Base-by-base conservation (phyloP, 768 basidiomycete species). In the Suillus ampliporus region DNA sequence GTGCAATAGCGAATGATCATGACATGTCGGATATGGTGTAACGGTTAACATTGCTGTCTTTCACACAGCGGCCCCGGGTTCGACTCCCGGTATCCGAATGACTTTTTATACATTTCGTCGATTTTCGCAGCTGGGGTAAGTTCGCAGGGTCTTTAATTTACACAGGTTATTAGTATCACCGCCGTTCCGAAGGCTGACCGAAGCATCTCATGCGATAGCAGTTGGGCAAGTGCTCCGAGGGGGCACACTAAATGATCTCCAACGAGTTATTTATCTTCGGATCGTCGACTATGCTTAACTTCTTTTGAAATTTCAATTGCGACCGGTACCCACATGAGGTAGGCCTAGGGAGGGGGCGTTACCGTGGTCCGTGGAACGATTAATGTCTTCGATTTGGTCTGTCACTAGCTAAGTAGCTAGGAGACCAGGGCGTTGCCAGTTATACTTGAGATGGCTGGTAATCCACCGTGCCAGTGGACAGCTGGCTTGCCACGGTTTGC, bases 41-140 rank as follows among this genome's bases (percentile, higher is more conserved):
- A 54, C 64, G 64, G 64, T 62, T 65, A 65, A 65, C 64, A 65
- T 65, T 63, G 64, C 64, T 65, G 64, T 65, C 64, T 65, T 65
- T 65, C 64, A 65, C 64, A 65, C 64, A 65, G 64, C 64, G 61
- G 64, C 64, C 50, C 64, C 64, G 64, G 64, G 64, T 65, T 65
- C 64, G 64, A 65, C 62, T 65, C 64, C 64, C 64, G 64, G 64
- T 59, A 65, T 65, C 64, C 64, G 64, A 65, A 65, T 51, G 5
- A 54, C 31, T 65, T 63, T 62, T 62, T 51, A 10, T 37, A 37
- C 6, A 31, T 31, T 31, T 31, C n/a, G n/a, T n/a, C n/a, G n/a
- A n/a, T n/a, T 31, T 31, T 31, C 31, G 31, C 31, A 31, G 31
- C 31, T 31, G 31, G 31, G 31, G 31, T 31, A 31, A 31, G 31